Percentiles rank a stretch among this genome's conserved stretches.
phyloP scores from a whole-genome alignment of 441 rosid genomes.

The Adansonia madagascariensis region DNA sequence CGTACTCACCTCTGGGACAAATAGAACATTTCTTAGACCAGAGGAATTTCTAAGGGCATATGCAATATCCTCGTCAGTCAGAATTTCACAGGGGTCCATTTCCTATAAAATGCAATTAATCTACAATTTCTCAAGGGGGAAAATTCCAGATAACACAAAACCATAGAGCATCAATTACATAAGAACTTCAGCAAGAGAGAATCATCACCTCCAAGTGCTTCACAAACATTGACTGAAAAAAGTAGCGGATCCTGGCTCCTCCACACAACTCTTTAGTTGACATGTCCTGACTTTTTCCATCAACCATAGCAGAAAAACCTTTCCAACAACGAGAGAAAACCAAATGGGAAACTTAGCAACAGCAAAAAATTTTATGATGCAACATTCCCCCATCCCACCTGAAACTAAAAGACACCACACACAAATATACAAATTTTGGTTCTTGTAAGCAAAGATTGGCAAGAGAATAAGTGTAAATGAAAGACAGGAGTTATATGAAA shows the following conservation, averaged over 20 bases:
- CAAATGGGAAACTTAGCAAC: slow-evolving; percentile 21
- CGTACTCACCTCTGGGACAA: slow-evolving; percentile 55
- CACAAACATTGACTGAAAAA: slow-evolving; percentile 74
- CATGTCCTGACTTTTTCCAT: slow-evolving; percentile 68
- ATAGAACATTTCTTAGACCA: slow-evolving; percentile 53
- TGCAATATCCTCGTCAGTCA: slow-evolving; percentile 60
- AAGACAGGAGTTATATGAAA: background rate
- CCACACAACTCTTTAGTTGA: slow-evolving; percentile 65
- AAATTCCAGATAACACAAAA: slow-evolving; percentile 9
- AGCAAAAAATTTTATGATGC: slow-evolving; percentile 13
- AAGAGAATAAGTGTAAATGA: background rate
- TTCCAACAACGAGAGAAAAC: slow-evolving; percentile 26
- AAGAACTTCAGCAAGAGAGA: background rate
- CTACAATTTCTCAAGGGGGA: background rate
- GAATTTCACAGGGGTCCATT: slow-evolving; percentile 61
- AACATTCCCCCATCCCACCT: background rate
- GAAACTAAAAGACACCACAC: background rate
- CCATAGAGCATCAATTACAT: background rate
- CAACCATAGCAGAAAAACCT: slow-evolving; percentile 67
- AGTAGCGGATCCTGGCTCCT: slow-evolving; percentile 74
- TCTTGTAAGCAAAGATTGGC: background rate
- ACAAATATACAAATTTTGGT: background rate
- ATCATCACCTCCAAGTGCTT: slow-evolving; percentile 61
- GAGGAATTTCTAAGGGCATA: slow-evolving; percentile 61
- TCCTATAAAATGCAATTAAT: slow-evolving; percentile 37